Evolutionary conservation across 306 rosid genomes (phyloP).

Genomic region (Prinsepia uniflora): DNA sequence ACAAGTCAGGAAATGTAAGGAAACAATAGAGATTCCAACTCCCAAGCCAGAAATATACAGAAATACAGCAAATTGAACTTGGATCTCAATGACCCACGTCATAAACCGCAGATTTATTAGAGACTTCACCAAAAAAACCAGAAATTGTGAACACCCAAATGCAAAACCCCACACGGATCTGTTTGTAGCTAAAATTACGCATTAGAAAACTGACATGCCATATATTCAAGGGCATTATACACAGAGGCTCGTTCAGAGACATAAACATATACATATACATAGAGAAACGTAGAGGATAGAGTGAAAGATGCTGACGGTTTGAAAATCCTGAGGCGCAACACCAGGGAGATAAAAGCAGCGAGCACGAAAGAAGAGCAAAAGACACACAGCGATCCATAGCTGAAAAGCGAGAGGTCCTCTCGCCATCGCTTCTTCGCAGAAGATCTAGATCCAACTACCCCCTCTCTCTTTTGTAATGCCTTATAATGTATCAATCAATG

Average conservation of each 20-base stretch:
- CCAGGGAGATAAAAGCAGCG: constrained; percentile 75
- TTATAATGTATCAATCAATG: not conserved
- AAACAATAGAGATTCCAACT: not conserved
- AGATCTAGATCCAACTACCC: constrained; percentile 31
- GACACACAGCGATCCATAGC: constrained; percentile 48
- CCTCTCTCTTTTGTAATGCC: constrained; percentile 9
- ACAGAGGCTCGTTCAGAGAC: not conserved
- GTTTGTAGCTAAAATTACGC: not conserved
- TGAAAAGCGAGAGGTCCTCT: constrained; percentile 53
- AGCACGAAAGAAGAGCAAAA: constrained; percentile 40
- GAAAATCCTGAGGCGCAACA: constrained; percentile 76
- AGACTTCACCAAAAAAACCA: not conserved
- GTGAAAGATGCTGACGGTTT: constrained; percentile 36
- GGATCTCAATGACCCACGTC: constrained; percentile 28
- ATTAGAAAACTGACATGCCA: constrained; percentile 14
- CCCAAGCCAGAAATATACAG: constrained; percentile 9
- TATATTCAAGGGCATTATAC: not conserved
- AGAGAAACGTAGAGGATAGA: not conserved
- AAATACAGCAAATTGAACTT: constrained; percentile 14
- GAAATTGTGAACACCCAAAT: constrained; percentile 6
- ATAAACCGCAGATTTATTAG: not conserved
- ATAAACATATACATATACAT: not conserved
- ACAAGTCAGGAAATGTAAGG: not conserved
- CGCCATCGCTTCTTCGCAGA: constrained; percentile 44
- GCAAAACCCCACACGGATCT: constrained; percentile 13